Percentiles rank a stretch among this genome's conserved stretches.
Evolutionary conservation across 495 filamentous ascomycete species (phyloP).

Genomic region (Clohesyomyces aquaticus): DNA sequence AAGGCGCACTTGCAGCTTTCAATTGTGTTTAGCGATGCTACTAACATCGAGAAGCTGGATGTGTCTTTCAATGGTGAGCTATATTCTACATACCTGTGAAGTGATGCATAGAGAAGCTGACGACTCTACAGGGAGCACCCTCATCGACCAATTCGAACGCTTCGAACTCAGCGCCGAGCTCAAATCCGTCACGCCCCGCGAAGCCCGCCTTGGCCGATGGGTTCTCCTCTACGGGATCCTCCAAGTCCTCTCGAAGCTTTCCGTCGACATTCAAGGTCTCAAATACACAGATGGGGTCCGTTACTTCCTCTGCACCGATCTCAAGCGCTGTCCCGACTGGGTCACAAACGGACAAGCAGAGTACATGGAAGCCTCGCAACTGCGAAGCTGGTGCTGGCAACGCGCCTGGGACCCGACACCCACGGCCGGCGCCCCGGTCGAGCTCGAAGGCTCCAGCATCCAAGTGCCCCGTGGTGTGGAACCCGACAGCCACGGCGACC

Average conservation of each 20-base stretch:
- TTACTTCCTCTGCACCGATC: slow-evolving; percentile 62
- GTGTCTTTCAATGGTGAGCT: slow-evolving; percentile 53
- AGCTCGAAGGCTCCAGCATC: slow-evolving; percentile 22
- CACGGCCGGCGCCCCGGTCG: slow-evolving; percentile 10
- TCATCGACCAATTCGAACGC: slow-evolving; percentile 65
- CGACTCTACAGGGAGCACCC: slow-evolving; percentile 44
- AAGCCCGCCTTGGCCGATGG: slow-evolving; percentile 45
- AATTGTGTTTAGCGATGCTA: slow-evolving; percentile 67
- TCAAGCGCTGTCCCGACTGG: slow-evolving; percentile 38
- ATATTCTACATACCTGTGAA: no score
- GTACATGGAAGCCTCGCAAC: slow-evolving; percentile 32
- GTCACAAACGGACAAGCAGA: slow-evolving; percentile 28
- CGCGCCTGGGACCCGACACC: slow-evolving; percentile 22
- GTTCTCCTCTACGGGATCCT: slow-evolving; percentile 45
- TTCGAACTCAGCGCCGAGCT: slow-evolving; percentile 59
- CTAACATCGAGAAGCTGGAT: slow-evolving; percentile 67
- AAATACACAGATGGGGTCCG: slow-evolving; percentile 62
- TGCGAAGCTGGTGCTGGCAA: slow-evolving; percentile 35
- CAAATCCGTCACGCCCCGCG: slow-evolving; percentile 27
- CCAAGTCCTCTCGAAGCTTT: slow-evolving; percentile 63
- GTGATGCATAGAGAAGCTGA: not conserved
- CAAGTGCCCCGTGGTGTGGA: slow-evolving; percentile 19
- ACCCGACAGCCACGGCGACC: not conserved
- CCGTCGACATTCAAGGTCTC: slow-evolving; percentile 66
- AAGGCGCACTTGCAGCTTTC: slow-evolving; percentile 41